Base-by-base conservation (phyloP, 2,329 filamentous ascomycete genomes). In the Sclerotinia minor region DNA sequence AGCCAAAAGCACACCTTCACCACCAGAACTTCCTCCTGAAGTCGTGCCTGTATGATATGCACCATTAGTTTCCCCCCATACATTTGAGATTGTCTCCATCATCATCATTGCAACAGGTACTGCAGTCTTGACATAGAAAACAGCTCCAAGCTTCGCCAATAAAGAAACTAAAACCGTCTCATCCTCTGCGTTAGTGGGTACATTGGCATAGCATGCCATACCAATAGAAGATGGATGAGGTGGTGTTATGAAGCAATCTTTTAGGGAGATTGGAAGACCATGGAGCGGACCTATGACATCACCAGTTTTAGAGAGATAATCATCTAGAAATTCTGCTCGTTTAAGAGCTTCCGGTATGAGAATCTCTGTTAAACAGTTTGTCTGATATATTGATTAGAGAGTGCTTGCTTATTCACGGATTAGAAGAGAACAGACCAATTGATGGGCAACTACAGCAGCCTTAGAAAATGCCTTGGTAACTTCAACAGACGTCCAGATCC, bases 41-140 rank as follows among this genome's bases (percentile, higher is more conserved):
- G 72, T 72, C 67, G 68, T 72, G 17, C 74, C 72, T 7, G 15
- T 53, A 32, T 58, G 52, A 35, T 70, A 68, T 11, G 80, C 80
- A 68, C 81, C 82, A 26, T 79, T 69, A 0, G 78, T 79, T 47
- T 59, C 58, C 5, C 49, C 65, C 64, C 54, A 67, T 19, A 67
- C 68, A 44, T 68, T 68, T 11, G 61, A 65, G 6, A 58, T 49
- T 3, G 57, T 78, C 45, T 81, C 79, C 19, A 73, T 73, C 57
- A 75, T 71, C 71, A 74, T 76, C 44, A 76, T 65, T n/a, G 65
- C 72, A 52, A 73, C 72, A 5, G 74, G 94, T 89, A 44, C 93
- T 92, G 94, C 94, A 0, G 94, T 97, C 82, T 97, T 97, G 73
- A 93, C 92, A 77, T 96, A 96, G 0, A 93, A 93, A 1, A 97